Evolutionary conservation across 192 early-diverging fungal species (phyloP), one percentile per base, ranked within the genome.

Genomic region (Mortierella hygrophila): DNA sequence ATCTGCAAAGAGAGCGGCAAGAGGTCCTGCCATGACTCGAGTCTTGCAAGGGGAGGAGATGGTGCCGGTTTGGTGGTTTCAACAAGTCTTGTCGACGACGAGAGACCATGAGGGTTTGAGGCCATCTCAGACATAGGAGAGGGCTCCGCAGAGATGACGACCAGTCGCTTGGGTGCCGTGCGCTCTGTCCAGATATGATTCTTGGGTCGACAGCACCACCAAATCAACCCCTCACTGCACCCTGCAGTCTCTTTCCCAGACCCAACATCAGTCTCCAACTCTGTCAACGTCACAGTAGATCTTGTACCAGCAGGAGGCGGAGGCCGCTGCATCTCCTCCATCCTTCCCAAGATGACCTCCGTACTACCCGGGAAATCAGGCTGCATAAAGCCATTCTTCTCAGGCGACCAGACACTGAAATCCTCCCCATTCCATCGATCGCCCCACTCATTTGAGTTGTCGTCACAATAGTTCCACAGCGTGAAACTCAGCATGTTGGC

Each of bases 361-460:
- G 60, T 65, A 32, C 60, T 32, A 15, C 60, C 60, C 15, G 52
- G 54, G 47, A 77, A 73, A 0, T 77, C 79, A 6, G 79, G 76
- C 1, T 68, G 40, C 15, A 78, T 3, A 42, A 86, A 81, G 13
- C 4, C 71, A 38, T 74, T 69, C 29, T 80, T 49, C 40, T 49
- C 78, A 0, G 74, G 63, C 32, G 76, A 78, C 88, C 88, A 92
- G 10, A 92, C 72, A 80, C 89, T 90, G 8, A 92, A 85, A 54
- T 92, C 92, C 70, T 92, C 92, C 4, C 92, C 92, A 65, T 90
- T 90, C 92, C 92, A 92, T 18, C 80, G 81, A 80, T 92, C 92
- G 6, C 92, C 92, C 89, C 90, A 90, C 29, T 79, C 68, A 42
- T 80, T 23, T 15, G 82, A 80, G 32, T 91, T 92, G 55, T 90